phyloP scores from a whole-genome alignment of 352 stramenopile genomes.

The Pythium aristosporum region DNA sequence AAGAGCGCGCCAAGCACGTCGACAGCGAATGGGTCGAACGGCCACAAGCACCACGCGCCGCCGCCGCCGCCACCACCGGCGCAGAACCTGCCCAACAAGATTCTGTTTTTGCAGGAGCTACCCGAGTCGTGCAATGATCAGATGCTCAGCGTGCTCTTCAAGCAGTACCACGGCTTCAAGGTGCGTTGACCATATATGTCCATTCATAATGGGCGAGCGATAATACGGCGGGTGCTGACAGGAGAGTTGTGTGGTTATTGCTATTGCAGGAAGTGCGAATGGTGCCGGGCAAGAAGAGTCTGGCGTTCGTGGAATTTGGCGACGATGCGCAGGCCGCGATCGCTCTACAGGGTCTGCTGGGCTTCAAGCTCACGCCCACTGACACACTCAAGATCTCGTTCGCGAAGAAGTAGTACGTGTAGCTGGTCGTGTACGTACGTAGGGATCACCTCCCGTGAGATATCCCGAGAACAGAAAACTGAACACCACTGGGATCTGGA shows the following conservation, averaged over 20 bases:
- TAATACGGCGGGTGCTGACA: background rate
- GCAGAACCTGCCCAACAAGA: constrained; percentile 87
- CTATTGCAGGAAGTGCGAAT: constrained; percentile 89
- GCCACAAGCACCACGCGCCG: constrained; percentile 27
- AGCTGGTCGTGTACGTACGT: background rate
- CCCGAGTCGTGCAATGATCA: constrained; percentile 95
- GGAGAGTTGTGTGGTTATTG: constrained; percentile 3
- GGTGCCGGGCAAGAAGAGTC: constrained; percentile 90
- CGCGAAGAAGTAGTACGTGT: constrained; percentile 73
- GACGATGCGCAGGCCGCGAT: constrained; percentile 82
- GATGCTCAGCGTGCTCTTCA: constrained; percentile 96
- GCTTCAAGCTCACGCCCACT: constrained; percentile 85
- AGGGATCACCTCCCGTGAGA: background rate
- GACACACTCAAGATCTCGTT: constrained; percentile 84
- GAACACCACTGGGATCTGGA: background rate
- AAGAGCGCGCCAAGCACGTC: constrained; percentile 21
- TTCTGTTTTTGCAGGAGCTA: constrained; percentile 93
- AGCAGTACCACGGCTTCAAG: constrained; percentile 96
- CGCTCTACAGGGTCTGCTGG: constrained; percentile 73
- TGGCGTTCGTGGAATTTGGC: constrained; percentile 97
- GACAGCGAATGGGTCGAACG: constrained; percentile 31
- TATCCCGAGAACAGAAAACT: background rate
- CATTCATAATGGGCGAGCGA: background rate
- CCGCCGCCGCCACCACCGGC: constrained; percentile 38
- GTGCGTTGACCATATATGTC: constrained; percentile 29